Evolutionary conservation across 305 asterid species (phyloP), one percentile per base, ranked within the genome.

Genomic region (Solanum aculeatissimum): DNA sequence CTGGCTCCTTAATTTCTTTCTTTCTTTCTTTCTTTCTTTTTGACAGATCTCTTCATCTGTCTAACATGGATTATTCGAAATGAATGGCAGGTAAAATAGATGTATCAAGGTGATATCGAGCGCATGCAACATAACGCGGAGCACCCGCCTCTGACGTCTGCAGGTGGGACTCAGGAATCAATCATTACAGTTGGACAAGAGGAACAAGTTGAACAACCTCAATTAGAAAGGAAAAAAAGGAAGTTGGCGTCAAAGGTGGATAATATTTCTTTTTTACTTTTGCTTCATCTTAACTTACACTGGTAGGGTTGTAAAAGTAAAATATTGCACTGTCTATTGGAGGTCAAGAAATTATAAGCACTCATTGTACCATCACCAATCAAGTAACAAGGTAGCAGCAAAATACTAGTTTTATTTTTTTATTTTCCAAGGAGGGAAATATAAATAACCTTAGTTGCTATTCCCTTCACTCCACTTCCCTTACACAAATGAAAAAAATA

Each of bases 91-190:
- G 82, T 82, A 53, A 83, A 84, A 84, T 88, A 91, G 85, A 94
- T 94, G 97, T 86, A 79, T 86, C 87, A 88, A 68, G 86, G 87
- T 84, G 93, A 89, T 32, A 87, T 88, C 43, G 91, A 91, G 83
- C 88, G 82, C 79, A 90, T 86, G 68, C 94, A 88, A 49, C 93
- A 86, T 78, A 79, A 78, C 82, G 85, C 74, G 83, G 91, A 83
- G 68, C 80, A 84, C 71, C 87, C 90, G 19, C 83, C 81, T 23
- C 87, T 70, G 60, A 70, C 55, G 80, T 89, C 87, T 29, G 83
- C 75, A 62, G 89, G 85, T 77, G 89, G 55, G 79, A 88, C 69
- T 86, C 91, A 86, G 84, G 93, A 86, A 68, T 83, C 91, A 18
- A 62, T 63, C 71, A 81, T 68, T 80, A 84, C 84, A 23, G 82